phyloP scores from a whole-genome alignment of 768 basidiomycete species.

The Mrakia frigida region DNA sequence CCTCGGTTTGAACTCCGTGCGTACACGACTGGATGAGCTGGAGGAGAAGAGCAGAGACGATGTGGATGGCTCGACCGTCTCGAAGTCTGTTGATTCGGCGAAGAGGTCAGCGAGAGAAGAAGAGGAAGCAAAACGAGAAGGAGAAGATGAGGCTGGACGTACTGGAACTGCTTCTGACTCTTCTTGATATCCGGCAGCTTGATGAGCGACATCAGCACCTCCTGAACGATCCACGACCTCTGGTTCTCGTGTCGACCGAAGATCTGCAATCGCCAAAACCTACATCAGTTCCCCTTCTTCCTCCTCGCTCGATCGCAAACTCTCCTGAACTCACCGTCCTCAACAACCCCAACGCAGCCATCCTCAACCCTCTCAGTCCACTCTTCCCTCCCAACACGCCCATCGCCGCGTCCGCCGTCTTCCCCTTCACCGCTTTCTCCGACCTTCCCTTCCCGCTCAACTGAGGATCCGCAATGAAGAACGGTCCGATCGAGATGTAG shows the following conservation, averaged over 20 bases:
- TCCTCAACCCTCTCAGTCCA: slow-evolving; percentile 23
- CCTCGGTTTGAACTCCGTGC: slow-evolving; percentile 57
- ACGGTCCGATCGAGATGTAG: slow-evolving; percentile 88
- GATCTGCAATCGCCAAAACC: slow-evolving; percentile 52
- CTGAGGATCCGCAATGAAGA: slow-evolving; percentile 74
- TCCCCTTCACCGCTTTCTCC: slow-evolving; percentile 52
- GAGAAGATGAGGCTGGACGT: slow-evolving; percentile 37
- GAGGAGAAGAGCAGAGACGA: slow-evolving; percentile 83
- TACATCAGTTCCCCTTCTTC: not conserved
- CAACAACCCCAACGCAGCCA: slow-evolving; percentile 25
- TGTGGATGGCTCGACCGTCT: slow-evolving; percentile 85
- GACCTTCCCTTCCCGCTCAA: not conserved
- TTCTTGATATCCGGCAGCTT: slow-evolving; percentile 86
- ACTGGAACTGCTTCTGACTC: slow-evolving; percentile 85
- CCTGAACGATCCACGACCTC: slow-evolving; percentile 95
- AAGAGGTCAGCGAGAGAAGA: not conserved
- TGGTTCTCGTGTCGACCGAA: slow-evolving; percentile 89
- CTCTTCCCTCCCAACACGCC: slow-evolving; percentile 10
- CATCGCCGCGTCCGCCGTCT: slow-evolving; percentile 38
- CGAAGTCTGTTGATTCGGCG: slow-evolving; percentile 57
- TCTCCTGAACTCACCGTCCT: slow-evolving; percentile 7
- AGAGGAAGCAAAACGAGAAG: not conserved
- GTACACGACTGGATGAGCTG: slow-evolving; percentile 96
- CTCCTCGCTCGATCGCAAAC: too few species aligned
- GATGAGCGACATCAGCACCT: slow-evolving; percentile 82